These are phyloP conservation scores for Streptanthus diversifolius DNA, from an alignment of 345 rosid species.

Conservation along the genomic window DNA sequence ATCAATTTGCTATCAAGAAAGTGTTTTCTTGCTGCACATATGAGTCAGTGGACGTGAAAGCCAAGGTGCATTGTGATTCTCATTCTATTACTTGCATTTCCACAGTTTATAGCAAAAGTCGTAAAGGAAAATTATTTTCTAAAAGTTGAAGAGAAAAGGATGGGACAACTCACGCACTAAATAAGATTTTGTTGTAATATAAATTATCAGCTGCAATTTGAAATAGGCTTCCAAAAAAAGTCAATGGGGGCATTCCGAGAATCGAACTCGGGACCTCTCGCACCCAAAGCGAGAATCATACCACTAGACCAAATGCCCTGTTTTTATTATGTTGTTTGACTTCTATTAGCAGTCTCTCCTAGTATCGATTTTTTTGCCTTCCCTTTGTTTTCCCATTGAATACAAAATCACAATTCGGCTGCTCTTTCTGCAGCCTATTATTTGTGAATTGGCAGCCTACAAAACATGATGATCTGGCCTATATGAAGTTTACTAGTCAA, in stretches of 20 bases:
- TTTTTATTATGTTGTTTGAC: background rate
- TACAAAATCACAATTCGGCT: background rate
- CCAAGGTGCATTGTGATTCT: background rate
- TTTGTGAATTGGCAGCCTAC: background rate
- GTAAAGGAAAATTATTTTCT: too few species aligned
- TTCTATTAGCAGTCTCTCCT: background rate
- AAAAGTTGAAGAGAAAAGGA: too few species aligned
- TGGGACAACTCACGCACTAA: too few species aligned
- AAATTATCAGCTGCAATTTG: too few species aligned
- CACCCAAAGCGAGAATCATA: slow-evolving; percentile 22
- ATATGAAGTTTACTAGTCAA: background rate
- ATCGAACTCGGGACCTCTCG: slow-evolving; percentile 59
- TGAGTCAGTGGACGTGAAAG: background rate
- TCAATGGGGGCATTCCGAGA: slow-evolving; percentile 49
- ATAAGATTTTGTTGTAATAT: too few species aligned
- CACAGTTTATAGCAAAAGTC: background rate
- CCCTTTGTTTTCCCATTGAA: background rate
- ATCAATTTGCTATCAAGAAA: background rate
- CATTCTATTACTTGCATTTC: background rate
- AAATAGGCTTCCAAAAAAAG: background rate
- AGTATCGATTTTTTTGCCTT: background rate
- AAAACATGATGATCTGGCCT: background rate
- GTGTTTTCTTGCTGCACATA: background rate
- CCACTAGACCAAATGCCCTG: background rate
- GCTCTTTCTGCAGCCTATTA: background rate